These are phyloP conservation scores for Trichoderma hamatum DNA, from an alignment of 2,329 filamentous ascomycete genomes.

Conservation along the genomic window DNA sequence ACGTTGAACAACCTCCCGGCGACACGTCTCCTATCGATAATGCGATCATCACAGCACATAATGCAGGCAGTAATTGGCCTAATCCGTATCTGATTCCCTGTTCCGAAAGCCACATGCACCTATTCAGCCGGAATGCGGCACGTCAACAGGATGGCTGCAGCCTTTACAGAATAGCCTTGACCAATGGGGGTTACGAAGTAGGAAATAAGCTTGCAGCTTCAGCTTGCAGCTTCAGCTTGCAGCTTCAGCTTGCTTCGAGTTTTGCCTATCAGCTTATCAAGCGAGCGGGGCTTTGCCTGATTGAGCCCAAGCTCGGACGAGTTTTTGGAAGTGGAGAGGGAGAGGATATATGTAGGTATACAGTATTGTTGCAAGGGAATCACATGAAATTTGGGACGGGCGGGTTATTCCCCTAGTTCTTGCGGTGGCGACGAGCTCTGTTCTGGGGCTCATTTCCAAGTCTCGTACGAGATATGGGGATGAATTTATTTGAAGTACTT, in stretches of 20 bases:
- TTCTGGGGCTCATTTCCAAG: not conserved
- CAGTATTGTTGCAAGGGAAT: not conserved
- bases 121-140: slow-evolving; percentile 14
- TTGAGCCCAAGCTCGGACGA: not conserved
- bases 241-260: slow-evolving; percentile 12
- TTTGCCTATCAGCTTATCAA: slow-evolving; percentile 24
- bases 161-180: not conserved
- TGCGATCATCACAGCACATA: not conserved
- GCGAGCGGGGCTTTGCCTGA: not conserved
- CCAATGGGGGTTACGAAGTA: not conserved
- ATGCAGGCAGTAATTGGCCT: not conserved
- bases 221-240: slow-evolving; percentile 17
- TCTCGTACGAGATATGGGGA: not conserved
- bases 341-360: no score
- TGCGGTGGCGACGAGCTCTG: not conserved
- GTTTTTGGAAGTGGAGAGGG: not conserved
- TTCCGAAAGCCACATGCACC: slow-evolving; percentile 18
- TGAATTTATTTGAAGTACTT: not conserved
- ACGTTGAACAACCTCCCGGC: not conserved
- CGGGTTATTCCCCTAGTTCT: not conserved
- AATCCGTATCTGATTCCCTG: not conserved
- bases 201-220: slow-evolving; percentile 24
- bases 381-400: slow-evolving; percentile 19
- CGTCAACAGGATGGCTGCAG: not conserved
- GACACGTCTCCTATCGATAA: slow-evolving; percentile 6